Percentiles rank a stretch among this genome's conserved stretches.
phyloP scores from a whole-genome alignment of 129 eudicot genomes.

The Deinandra increscens region DNA sequence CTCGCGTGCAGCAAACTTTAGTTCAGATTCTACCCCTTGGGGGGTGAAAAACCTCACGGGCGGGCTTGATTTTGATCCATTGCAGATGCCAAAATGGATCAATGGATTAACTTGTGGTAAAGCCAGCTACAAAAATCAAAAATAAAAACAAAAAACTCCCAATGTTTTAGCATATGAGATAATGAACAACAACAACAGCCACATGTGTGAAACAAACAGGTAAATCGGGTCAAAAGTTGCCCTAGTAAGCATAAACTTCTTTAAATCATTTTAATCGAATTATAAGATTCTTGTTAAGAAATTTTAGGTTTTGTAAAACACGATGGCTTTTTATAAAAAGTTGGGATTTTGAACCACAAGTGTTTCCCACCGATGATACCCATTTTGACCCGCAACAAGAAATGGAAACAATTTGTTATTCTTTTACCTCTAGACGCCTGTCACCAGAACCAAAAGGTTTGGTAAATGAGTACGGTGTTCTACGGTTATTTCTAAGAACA shows the following conservation, averaged over 20 bases:
- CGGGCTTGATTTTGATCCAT: constrained; percentile 84
- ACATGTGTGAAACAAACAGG: neutral
- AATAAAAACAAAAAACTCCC: neutral
- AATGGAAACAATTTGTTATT: neutral
- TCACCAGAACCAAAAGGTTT: constrained; percentile 75
- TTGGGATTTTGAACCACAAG: no score
- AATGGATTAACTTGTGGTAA: constrained; percentile 63
- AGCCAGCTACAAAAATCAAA: constrained; percentile 50
- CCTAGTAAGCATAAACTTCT: neutral
- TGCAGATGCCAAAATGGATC: constrained; percentile 86
- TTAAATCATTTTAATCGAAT: neutral
- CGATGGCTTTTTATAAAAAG: no score
- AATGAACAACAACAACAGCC: neutral
- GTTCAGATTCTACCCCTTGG: constrained; percentile 64
- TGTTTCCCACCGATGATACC: neutral
- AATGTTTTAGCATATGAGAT: constrained; percentile 4
- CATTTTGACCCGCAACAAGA: neutral
- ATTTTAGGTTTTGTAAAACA: neutral
- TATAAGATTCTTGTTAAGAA: no score
- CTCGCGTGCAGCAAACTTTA: constrained; percentile 70
- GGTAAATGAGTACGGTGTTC: constrained; percentile 78
- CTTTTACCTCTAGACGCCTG: constrained; percentile 75
- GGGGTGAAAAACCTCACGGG: constrained; percentile 66
- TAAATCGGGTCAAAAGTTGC: neutral
- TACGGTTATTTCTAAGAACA: constrained; percentile 74